Percentiles rank a stretch among this genome's conserved stretches.
Evolutionary conservation across 73 alveolate genomes (phyloP).

Genomic region (Tetrahymena borealis): DNA sequence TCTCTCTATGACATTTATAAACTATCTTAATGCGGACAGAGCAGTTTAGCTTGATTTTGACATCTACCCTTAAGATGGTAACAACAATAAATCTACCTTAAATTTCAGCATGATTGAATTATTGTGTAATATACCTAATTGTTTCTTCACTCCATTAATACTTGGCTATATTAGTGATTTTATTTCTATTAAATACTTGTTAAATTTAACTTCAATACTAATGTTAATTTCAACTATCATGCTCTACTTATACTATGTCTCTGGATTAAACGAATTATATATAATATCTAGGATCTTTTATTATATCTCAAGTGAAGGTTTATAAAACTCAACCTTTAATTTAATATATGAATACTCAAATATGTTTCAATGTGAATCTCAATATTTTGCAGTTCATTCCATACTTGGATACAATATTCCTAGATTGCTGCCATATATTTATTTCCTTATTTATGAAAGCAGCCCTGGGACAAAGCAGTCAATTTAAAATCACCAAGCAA

Average conservation of each 20-base stretch:
- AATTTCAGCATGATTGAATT: not conserved
- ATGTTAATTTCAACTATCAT: not conserved
- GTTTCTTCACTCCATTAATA: not conserved
- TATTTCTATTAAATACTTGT: not conserved
- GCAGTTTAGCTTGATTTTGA: not conserved
- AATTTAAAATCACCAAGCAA: not conserved
- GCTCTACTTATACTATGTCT: not conserved
- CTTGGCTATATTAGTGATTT: not conserved
- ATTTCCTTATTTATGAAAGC: not conserved
- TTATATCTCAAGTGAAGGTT: not conserved
- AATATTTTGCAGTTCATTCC: not conserved
- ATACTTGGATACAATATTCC: not conserved
- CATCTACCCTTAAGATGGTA: not conserved
- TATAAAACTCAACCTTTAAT: not conserved
- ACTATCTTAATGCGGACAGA: not conserved
- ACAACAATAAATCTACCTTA: not conserved
- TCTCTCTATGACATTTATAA: not conserved
- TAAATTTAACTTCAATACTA: not conserved
- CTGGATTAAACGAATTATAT: not conserved
- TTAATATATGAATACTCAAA: not conserved
- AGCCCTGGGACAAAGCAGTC: not conserved
- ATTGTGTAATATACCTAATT: not conserved
- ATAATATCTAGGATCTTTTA: not conserved
- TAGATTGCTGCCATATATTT: not conserved
- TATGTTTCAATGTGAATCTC: not conserved